These are phyloP conservation scores for Phlyctochytrium arcticum DNA, from an alignment of 192 early-diverging fungal species.

Conservation along the genomic window DNA sequence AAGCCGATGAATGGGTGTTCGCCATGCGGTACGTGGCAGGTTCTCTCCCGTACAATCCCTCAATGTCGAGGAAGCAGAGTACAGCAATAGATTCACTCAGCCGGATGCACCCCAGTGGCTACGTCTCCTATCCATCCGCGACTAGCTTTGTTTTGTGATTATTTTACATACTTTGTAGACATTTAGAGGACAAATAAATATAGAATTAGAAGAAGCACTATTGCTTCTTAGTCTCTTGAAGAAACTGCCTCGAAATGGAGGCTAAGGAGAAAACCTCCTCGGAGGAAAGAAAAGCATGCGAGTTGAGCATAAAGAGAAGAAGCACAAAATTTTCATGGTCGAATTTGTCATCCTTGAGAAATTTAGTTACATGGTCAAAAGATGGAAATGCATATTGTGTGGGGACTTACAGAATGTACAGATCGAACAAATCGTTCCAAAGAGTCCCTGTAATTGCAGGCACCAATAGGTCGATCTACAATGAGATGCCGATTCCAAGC, in stretches of 20 bases:
- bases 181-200: too few species aligned
- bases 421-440: not conserved
- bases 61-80: not conserved
- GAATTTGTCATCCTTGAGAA: not conserved
- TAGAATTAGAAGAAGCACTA: too few species aligned
- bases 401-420: not conserved
- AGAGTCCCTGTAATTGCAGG: not conserved
- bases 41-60: not conserved
- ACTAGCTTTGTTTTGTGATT: not conserved
- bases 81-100: not conserved
- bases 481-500: not conserved
- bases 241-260: too few species aligned
- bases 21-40: not conserved
- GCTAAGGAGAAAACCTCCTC: not conserved
- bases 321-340: not conserved
- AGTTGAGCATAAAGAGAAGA: not conserved
- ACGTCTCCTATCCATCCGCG: not conserved
- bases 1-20: not conserved
- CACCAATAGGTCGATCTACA: not conserved
- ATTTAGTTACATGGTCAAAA: too few species aligned
- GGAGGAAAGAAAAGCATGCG: not conserved
- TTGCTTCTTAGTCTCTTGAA: too few species aligned
- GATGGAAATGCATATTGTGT: too few species aligned
- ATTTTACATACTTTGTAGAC: too few species aligned
- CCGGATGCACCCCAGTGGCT: not conserved